Evolutionary conservation across 345 rosid species (phyloP).

Genomic region (Arabis hirsuta): DNA sequence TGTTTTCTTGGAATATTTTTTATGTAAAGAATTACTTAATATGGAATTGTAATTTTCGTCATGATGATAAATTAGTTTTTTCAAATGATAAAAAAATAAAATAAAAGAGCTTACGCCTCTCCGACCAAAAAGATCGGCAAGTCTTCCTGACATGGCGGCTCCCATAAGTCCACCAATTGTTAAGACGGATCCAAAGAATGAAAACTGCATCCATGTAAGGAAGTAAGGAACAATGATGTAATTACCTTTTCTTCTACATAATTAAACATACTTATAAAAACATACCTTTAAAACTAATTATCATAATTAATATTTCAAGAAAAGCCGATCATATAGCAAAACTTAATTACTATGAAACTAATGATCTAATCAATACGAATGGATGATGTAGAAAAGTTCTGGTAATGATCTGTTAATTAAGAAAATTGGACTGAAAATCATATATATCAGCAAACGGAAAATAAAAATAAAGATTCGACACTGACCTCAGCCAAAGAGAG

Average conservation of each 20-base stretch:
- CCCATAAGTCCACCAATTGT: conserved; percentile 89
- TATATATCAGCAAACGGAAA: background rate
- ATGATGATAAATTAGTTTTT: background rate
- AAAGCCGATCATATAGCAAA: background rate
- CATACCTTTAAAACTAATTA: background rate
- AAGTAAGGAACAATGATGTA: background rate
- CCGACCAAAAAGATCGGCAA: conserved; percentile 74
- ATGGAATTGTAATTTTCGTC: background rate
- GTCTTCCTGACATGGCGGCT: conserved; percentile 71
- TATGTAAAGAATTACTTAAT: background rate
- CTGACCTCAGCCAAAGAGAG: conserved; percentile 73
- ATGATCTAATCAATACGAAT: background rate
- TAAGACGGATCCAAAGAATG: conserved; percentile 78
- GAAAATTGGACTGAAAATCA: background rate
- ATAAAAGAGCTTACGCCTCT: conserved; percentile 58
- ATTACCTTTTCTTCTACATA: background rate
- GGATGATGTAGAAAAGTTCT: background rate
- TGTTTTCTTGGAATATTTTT: background rate
- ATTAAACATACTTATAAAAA: no score
- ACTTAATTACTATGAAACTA: background rate
- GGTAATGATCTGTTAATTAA: background rate
- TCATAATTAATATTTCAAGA: background rate
- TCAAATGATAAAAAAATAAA: background rate
- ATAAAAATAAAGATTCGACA: background rate
- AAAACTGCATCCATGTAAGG: conserved; percentile 57